Conservation (phyloP, 352 stramenopile genomes). For the Phytophthora foliorum region DNA sequence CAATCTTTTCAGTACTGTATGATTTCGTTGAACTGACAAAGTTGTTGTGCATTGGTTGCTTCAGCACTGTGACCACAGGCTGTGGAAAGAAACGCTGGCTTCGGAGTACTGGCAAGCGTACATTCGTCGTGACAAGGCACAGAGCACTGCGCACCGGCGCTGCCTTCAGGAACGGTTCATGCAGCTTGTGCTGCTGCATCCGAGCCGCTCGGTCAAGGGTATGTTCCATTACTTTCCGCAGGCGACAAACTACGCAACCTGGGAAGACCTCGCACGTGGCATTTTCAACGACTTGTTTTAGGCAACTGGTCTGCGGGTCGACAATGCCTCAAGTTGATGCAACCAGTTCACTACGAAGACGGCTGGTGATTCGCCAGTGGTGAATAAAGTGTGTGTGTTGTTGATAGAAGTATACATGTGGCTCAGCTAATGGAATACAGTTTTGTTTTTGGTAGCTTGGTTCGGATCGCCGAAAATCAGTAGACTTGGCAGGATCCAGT, state of each 20-base stretch:
- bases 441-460: constrained; percentile 4
- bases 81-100: constrained; percentile 68
- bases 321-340: neutral
- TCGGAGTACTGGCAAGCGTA: constrained; percentile 84
- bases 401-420: neutral
- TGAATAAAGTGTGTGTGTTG: neutral
- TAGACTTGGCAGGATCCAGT: neutral
- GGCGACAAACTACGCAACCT: constrained; percentile 45
- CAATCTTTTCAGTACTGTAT: constrained; percentile 1
- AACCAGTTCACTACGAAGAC: neutral
- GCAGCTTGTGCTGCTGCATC: constrained; percentile 80
- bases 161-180: constrained; percentile 72
- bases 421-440: constrained; percentile 18
- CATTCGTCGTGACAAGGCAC: constrained; percentile 50
- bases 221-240: constrained; percentile 80
- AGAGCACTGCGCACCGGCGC: constrained; percentile 29
- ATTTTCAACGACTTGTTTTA: constrained; percentile 77
- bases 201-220: constrained; percentile 73
- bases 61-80: constrained; percentile 71
- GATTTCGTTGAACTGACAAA: constrained; percentile 7
- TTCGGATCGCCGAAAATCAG: neutral
- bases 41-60: constrained; percentile 8
- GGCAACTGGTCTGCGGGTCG: neutral
- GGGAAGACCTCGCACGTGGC: constrained; percentile 67
- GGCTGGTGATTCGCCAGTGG: too few species aligned